Evolutionary conservation across 2,329 filamentous ascomycete species (phyloP), one percentile per base, ranked within the genome.

Genomic region (Sclerotinia sclerotiorum): DNA sequence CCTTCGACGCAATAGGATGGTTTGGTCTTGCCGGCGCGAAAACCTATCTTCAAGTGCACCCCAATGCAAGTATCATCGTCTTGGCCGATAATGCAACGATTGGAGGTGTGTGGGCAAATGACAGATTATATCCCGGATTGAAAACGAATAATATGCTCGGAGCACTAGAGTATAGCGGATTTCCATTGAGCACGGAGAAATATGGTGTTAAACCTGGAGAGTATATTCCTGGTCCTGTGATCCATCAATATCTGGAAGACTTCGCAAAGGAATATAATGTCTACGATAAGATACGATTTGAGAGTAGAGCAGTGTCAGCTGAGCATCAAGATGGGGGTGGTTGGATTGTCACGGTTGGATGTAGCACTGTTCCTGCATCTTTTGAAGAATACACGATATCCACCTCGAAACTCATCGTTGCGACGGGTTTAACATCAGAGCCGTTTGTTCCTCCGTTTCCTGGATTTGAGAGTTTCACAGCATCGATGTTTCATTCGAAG

Each of bases 141-240:
- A 90, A 88, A 74, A 88, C 86, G 65, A 94, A 94, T 78, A 93
- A 93, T 74, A 84, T 92, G 76, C 77, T 89, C 15, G 90, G 90
- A 3, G 90, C 87, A 0, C 92, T 89, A 72, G 89, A 94, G 77
- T 93, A 86, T 74, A 86, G 87, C 0, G 91, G 92, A 73, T 92
- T 91, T 69, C 89, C 90, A 24, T 90, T 94, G 87, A 81, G 84
- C 69, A 78, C 80, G 10, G 82, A 83, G 27, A 82, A 79, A 0
- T 88, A 85, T 72, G 81, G 80, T 1, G 77, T 86, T 51, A 80
- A 77, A 57, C 65, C 70, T 8, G 85, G 84, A 21, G 76, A 88
- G 64, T 87, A 90, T 75, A 85, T 91, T 61, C 84, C 87, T 0
- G 88, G 86, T 0, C 71, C 79, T 0, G 82, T 84, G 1, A 77